Conservation (phyloP, 2,329 filamentous ascomycete species). For the Alternaria dauci region DNA sequence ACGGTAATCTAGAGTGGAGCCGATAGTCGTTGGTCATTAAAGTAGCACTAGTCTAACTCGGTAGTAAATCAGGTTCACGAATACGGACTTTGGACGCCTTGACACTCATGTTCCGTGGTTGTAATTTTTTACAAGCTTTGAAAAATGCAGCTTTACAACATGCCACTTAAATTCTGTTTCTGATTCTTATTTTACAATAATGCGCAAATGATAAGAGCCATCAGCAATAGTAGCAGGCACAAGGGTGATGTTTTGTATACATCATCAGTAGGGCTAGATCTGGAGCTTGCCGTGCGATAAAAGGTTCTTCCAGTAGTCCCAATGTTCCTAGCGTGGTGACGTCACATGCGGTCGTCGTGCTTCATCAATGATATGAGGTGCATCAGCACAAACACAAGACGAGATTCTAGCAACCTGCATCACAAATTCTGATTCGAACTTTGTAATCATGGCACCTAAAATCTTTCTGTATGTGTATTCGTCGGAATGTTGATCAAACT, state of each 20-base stretch:
- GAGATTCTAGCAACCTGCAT: not conserved
- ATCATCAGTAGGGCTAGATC: slow-evolving; percentile 1
- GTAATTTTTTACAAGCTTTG: not conserved
- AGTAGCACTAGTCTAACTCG: not conserved
- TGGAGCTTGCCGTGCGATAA: slow-evolving; percentile 2
- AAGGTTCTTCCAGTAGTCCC: slow-evolving; percentile 5
- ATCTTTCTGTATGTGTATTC: slow-evolving; percentile 31
- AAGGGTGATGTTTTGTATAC: not conserved
- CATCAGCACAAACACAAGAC: not conserved
- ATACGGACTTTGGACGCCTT: not conserved
- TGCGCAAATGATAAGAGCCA: not conserved
- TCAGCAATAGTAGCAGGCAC: not conserved
- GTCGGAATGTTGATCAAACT: not conserved
- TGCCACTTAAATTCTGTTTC: not conserved
- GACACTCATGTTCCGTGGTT: too few relatives aligned
- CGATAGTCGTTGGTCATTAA: not conserved
- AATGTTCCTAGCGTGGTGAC: slow-evolving; percentile 4
- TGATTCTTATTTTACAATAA: not conserved
- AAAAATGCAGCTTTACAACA: not conserved
- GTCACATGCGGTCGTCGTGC: not conserved
- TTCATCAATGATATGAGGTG: not conserved
- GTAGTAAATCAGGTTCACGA: not conserved
- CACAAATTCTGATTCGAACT: not conserved
- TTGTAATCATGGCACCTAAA: slow-evolving; percentile 30
- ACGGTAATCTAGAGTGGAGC: not conserved